Evolutionary conservation across 2,329 filamentous ascomycete species (phyloP).

Genomic region (Polychaeton citri): DNA sequence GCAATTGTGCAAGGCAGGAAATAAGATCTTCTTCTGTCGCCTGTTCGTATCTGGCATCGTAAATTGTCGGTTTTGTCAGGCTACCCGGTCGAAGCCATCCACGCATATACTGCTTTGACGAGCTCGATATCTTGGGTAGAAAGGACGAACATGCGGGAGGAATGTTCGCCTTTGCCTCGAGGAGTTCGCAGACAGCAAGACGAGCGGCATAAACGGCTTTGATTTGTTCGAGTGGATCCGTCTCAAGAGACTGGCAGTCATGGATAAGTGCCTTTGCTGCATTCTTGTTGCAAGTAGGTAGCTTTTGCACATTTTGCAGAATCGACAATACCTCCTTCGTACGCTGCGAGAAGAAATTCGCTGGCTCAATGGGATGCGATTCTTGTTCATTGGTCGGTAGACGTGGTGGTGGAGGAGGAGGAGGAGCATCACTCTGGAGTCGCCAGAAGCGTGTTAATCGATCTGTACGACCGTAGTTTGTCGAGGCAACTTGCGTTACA

Average conservation of each 20-base stretch:
- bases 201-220: constrained; percentile 48
- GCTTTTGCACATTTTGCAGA: constrained; percentile 30
- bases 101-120: constrained; percentile 13
- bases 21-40: constrained; percentile 26
- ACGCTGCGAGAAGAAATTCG: constrained; percentile 1
- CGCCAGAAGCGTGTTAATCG: no score
- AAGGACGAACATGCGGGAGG: constrained; percentile 41
- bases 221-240: constrained; percentile 27
- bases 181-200: constrained; percentile 50
- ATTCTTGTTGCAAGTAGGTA: constrained; percentile 39
- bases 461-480: no score
- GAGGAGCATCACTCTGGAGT: no score
- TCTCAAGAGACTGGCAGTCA: constrained; percentile 39
- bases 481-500: no score
- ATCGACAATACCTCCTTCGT: constrained; percentile 26
- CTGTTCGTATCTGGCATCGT: constrained; percentile 11
- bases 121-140: constrained; percentile 25
- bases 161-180: constrained; percentile 35
- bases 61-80: constrained; percentile 5
- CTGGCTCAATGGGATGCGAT: neutral
- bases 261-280: constrained; percentile 39
- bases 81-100: constrained; percentile 10
- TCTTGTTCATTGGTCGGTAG: no score
- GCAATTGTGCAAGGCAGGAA: constrained; percentile 41
- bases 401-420: no score